Percentiles rank a stretch among this genome's conserved stretches.
phyloP scores from a whole-genome alignment of 495 filamentous ascomycete genomes.

The Neurospora sp. region DNA sequence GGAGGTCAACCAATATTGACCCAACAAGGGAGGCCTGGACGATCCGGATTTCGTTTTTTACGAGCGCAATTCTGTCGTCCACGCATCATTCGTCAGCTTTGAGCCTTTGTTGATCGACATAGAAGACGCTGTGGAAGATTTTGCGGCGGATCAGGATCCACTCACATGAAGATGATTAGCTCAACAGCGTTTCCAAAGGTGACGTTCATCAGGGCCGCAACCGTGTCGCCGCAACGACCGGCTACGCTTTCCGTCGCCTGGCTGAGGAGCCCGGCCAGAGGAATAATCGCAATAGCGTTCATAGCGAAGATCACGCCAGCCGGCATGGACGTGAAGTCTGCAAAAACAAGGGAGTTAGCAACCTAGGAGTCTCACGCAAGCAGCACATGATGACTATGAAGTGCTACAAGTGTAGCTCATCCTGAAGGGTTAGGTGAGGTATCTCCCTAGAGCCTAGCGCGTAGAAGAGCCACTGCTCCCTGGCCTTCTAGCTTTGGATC shows the following conservation, averaged over 20 bases:
- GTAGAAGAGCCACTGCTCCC: not conserved
- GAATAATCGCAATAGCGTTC: constrained; percentile 77
- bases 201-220: constrained; percentile 76
- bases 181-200: constrained; percentile 88
- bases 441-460: not conserved
- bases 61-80: constrained; percentile 12
- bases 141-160: not conserved
- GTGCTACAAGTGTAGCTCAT: not conserved
- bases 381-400: not conserved
- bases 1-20: constrained; percentile 78
- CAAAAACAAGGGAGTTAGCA: constrained; percentile 71
- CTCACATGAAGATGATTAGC: constrained; percentile 62
- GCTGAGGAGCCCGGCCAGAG: constrained; percentile 67
- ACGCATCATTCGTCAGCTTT: constrained; percentile 3
- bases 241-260: constrained; percentile 80
- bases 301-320: constrained; percentile 35
- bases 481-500: not conserved
- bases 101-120: constrained; percentile 6
- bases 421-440: not conserved
- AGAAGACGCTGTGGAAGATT: not conserved
- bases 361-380: constrained; percentile 31
- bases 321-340: constrained; percentile 38
- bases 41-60: constrained; percentile 69
- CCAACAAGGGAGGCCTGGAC: constrained; percentile 81
- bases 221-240: constrained; percentile 63